These are phyloP conservation scores for Nakaseomyces glabratus DNA, from an alignment of 1,139 yeast genomes.

Conservation along the genomic window DNA sequence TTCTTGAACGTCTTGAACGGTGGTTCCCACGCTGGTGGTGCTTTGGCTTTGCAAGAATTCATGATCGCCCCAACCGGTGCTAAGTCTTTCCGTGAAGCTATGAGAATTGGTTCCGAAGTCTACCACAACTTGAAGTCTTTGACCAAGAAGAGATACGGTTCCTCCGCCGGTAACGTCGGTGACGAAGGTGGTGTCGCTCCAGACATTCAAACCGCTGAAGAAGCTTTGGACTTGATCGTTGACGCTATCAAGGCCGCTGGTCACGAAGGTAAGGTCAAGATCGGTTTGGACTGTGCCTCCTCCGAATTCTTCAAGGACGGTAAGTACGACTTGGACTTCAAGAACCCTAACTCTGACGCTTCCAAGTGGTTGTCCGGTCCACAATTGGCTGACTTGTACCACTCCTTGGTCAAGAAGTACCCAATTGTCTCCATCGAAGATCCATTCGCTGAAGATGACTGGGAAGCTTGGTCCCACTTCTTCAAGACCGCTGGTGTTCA, in stretches of 20 bases:
- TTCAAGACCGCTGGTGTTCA: conserved; percentile 68
- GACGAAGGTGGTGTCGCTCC: conserved; percentile 99
- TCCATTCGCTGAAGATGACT: conserved; percentile 98
- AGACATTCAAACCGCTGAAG: conserved; percentile 82
- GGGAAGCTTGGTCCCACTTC: conserved; percentile 94
- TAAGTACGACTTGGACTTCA: conserved; percentile 93
- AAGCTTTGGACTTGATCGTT: conserved; percentile 87
- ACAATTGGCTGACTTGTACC: conserved; percentile 78
- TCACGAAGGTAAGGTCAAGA: conserved; percentile 79
- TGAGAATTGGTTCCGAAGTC: conserved; percentile 93
- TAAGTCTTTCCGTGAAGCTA: conserved; percentile 78
- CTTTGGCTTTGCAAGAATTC: conserved; percentile 96
- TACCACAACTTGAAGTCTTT: conserved; percentile 88
- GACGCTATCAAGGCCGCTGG: conserved; percentile 86
- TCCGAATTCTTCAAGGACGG: conserved; percentile 95
- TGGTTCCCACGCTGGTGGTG: conserved; percentile 99
- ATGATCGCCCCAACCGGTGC: conserved; percentile 95
- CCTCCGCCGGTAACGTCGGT: conserved; percentile 98
- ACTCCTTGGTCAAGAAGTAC: conserved; percentile 68
- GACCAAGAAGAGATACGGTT: conserved; percentile 89
- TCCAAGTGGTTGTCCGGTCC: conserved; percentile 84
- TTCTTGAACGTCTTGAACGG: conserved; percentile 97
- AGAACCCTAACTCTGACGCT: conserved; percentile 83
- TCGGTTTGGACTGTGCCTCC: conserved; percentile 92
- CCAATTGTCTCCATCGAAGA: conserved; percentile 97